Evolutionary conservation across 148 eudicot species (phyloP).

Genomic region (Linanthus parryae): DNA sequence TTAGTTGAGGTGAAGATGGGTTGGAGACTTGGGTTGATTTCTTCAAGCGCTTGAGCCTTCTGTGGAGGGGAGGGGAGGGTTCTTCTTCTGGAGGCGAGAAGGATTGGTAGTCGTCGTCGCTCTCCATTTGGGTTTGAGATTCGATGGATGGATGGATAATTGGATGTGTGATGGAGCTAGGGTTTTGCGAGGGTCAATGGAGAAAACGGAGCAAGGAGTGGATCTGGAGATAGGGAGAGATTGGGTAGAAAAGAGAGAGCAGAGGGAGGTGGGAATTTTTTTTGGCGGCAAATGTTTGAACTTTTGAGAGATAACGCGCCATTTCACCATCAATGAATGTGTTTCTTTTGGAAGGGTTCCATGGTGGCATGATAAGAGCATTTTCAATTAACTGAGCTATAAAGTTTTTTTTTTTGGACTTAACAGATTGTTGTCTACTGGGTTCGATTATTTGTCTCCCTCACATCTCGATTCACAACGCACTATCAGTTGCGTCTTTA

Average conservation of each 20-base stretch:
- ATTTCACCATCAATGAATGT: too few relatives aligned
- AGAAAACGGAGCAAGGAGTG: neutral
- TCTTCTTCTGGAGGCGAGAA: conserved; percentile 21
- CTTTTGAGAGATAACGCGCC: neutral
- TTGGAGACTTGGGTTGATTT: conserved; percentile 18
- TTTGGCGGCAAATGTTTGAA: conserved; percentile 10
- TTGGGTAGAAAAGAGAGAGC: neutral
- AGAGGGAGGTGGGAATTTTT: neutral
- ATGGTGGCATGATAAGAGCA: too few relatives aligned
- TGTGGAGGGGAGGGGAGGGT: conserved; percentile 27
- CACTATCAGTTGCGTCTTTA: too few relatives aligned
- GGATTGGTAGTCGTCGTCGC: conserved; percentile 34
- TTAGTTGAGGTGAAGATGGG: too few relatives aligned
- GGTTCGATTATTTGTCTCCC: too few relatives aligned
- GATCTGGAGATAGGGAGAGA: neutral
- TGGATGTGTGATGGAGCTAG: conserved; percentile 3
- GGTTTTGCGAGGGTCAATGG: neutral
- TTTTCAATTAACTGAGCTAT: too few relatives aligned
- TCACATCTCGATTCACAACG: too few relatives aligned
- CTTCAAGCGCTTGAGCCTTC: conserved; percentile 50
- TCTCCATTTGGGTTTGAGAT: conserved; percentile 30
- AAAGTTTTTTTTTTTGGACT: too few relatives aligned
- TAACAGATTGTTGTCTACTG: too few relatives aligned
- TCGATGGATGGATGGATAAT: neutral
- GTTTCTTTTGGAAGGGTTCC: too few relatives aligned